Conservation (phyloP, 495 filamentous ascomycete genomes). For the Xylaria acuta region DNA sequence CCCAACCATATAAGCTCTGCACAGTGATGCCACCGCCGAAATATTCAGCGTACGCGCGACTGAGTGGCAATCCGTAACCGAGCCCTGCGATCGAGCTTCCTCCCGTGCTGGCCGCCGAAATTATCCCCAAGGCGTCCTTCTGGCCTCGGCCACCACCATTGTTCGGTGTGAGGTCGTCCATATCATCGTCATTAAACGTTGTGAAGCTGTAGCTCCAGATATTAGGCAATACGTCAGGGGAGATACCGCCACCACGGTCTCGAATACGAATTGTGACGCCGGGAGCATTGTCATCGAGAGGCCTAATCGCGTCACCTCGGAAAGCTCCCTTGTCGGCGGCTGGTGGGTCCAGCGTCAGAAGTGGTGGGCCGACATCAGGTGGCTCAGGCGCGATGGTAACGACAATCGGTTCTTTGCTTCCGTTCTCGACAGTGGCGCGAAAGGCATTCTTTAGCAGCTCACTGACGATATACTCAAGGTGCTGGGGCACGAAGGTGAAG, state of each 20-base stretch:
- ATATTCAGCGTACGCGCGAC: constrained; percentile 95
- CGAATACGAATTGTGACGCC: constrained; percentile 95
- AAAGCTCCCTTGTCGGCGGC: constrained; percentile 61
- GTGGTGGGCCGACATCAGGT: constrained; percentile 45
- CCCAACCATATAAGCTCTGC: constrained; percentile 96
- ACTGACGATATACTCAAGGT: constrained; percentile 95
- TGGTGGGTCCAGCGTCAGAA: constrained; percentile 76
- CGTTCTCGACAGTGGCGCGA: constrained; percentile 84
- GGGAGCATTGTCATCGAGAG: constrained; percentile 68
- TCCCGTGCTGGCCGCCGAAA: constrained; percentile 70
- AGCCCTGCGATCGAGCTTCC: constrained; percentile 82
- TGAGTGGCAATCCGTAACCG: constrained; percentile 90
- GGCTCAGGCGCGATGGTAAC: constrained; percentile 92
- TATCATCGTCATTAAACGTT: constrained; percentile 75
- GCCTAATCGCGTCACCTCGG: constrained; percentile 53
- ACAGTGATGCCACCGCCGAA: constrained; percentile 96
- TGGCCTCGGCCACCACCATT: constrained; percentile 41
- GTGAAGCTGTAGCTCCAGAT: constrained; percentile 98
- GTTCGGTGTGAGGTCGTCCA: constrained; percentile 48
- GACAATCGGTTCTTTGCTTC: constrained; percentile 66
- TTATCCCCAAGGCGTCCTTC: constrained; percentile 72
- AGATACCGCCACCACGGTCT: constrained; percentile 92
- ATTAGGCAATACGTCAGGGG: constrained; percentile 77
- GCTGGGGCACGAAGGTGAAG: constrained; percentile 92
- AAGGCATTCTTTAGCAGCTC: constrained; percentile 98